These are phyloP conservation scores for Colletotrichum brevisporum DNA, from an alignment of 2,329 filamentous ascomycete species.

Conservation along the genomic window DNA sequence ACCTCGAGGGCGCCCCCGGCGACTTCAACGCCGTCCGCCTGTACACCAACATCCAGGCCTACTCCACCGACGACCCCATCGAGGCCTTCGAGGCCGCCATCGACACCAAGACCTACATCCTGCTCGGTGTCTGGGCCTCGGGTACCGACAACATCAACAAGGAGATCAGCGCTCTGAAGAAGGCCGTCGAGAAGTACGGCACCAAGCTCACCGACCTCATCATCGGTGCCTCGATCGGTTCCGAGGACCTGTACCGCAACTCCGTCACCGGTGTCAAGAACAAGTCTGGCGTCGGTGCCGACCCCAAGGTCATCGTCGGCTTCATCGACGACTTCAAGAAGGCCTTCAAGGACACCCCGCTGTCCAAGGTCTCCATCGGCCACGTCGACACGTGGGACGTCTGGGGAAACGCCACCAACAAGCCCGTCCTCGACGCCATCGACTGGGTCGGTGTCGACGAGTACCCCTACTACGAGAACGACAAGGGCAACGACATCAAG, in stretches of 20 bases:
- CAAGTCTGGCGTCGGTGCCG: constrained; percentile 72
- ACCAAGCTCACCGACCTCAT: constrained; percentile 67
- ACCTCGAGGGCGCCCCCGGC: constrained; percentile 62
- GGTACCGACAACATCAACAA: constrained; percentile 68
- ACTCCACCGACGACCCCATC: constrained; percentile 81
- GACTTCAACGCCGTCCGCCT: constrained; percentile 72
- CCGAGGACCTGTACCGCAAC: constrained; percentile 77
- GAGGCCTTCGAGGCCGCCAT: constrained; percentile 83
- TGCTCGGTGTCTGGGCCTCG: constrained; percentile 76
- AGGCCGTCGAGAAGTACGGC: constrained; percentile 69
- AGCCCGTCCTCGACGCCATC: constrained; percentile 70
- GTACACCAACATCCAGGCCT: constrained; percentile 77
- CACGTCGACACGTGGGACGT: constrained; percentile 80
- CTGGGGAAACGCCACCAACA: constrained; percentile 72
- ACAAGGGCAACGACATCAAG: constrained; percentile 68
- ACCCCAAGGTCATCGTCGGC: constrained; percentile 70
- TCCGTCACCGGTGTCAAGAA: constrained; percentile 73
- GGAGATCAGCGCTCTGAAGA: constrained; percentile 72
- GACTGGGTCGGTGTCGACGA: constrained; percentile 77
- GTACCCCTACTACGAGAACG: constrained; percentile 76
- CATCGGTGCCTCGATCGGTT: constrained; percentile 75
- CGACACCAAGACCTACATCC: constrained; percentile 70
- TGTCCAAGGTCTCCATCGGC: constrained; percentile 67
- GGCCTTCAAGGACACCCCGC: constrained; percentile 63
- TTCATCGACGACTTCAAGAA: constrained; percentile 77